Base-by-base conservation (phyloP, 768 basidiomycete species). In the Suillus clintonianus region DNA sequence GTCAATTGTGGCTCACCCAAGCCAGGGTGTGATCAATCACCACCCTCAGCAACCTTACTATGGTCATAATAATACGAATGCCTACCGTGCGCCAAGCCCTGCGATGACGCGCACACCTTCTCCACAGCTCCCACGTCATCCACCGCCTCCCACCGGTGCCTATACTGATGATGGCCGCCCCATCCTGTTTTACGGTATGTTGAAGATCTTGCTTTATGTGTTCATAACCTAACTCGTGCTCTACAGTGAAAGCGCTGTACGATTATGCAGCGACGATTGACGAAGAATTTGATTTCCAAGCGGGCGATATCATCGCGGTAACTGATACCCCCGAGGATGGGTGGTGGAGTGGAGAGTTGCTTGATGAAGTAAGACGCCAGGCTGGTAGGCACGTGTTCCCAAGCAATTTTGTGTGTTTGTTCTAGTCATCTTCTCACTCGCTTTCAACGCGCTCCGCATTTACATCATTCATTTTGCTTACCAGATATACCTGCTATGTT, bases 211-310 rank as follows among this genome's bases (percentile, higher is more conserved):
- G 43, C 53, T 14, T 65, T 34, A 24, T 67, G 54, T 27, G 27
- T 39, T 61, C 53, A 60, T 64, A 51, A 45, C 30, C n/a, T 51
- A 32, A 36, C 1, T 62, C 11, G 14, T 59, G 34, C 43, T 66
- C 78, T 47, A 56, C 65, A 94, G 94, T 96, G 64, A 92, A 94
- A 81, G 95, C 95, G 43, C 78, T 96, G 66, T 97, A 93, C 73
- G 91, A 95, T 75, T 96, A 95, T 69, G 77, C 78, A 0, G 94
- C 92, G 17, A 88, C 90, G 13, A 92, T 91, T 65, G 89, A 92
- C 1, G 94, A 96, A 72, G 97, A 98, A 78, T 98, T 99, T 75
- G 92, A 96, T 74, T 98, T 99, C 87, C 93, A 95, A 72, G 82
- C 88, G 24, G 94, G 92, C 3, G 97, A 99, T 76, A 92, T 97